Percentiles rank a stretch among this genome's conserved stretches.
phyloP scores from a whole-genome alignment of 116 monocot species.

The Phalaenopsis hybrid region DNA sequence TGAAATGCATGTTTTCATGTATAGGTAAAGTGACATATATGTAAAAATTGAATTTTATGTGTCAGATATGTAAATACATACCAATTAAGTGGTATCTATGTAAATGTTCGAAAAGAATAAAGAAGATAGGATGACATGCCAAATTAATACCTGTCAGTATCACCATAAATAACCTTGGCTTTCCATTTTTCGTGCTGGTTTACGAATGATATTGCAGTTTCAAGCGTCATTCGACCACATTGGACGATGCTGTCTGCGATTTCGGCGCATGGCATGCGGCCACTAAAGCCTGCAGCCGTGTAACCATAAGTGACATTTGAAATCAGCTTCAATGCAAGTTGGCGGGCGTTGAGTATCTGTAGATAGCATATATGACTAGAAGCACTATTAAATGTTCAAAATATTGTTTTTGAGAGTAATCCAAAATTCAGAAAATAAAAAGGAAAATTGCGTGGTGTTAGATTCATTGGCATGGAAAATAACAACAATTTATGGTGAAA shows the following conservation, averaged over 20 bases:
- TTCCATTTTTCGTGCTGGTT: conserved; percentile 74
- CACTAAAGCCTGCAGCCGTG: conserved; percentile 98
- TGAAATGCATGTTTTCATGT: too few relatives aligned
- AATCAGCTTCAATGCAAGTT: conserved; percentile 97
- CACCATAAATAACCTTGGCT: conserved; percentile 93
- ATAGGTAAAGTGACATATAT: too few relatives aligned
- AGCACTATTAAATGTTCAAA: conserved; percentile 1
- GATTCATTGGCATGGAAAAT: too few relatives aligned
- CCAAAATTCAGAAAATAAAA: neutral
- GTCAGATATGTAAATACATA: too few relatives aligned
- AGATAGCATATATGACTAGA: conserved; percentile 5
- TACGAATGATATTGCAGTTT: conserved; percentile 79
- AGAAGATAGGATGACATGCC: neutral
- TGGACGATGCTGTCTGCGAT: conserved; percentile 98
- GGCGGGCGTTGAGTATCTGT: conserved; percentile 86
- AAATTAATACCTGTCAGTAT: conserved; percentile 79
- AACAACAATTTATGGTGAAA: too few relatives aligned
- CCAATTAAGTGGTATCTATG: too few relatives aligned
- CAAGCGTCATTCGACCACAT: conserved; percentile 92
- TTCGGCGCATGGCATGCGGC: conserved; percentile 98
- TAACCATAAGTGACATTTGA: conserved; percentile 98
- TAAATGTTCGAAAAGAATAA: neutral
- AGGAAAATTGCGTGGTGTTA: too few relatives aligned
- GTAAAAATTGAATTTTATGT: too few relatives aligned
- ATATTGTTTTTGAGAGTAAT: neutral